phyloP scores from a whole-genome alignment of 2,329 filamentous ascomycete genomes.

The Xylariaceae sp. region DNA sequence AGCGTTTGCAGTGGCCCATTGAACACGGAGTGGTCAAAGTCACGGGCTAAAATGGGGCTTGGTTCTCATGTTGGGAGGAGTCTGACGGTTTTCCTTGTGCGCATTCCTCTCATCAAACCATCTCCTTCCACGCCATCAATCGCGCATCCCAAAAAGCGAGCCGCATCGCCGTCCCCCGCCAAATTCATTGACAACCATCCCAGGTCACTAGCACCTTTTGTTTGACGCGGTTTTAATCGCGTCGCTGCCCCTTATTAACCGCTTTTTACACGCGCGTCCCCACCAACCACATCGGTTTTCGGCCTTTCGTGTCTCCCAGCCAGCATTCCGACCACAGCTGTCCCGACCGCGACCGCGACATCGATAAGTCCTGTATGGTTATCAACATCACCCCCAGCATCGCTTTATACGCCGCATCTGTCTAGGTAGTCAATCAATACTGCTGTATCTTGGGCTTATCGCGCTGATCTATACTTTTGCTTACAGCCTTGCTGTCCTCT shows the following conservation, averaged over 20 bases:
- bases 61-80: slow-evolving; percentile 23
- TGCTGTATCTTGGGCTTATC: slow-evolving; percentile 6
- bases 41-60: slow-evolving; percentile 31
- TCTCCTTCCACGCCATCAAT: slow-evolving; percentile 41
- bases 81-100: slow-evolving; percentile 29
- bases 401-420: not conserved
- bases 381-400: slow-evolving; percentile 10
- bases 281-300: slow-evolving; percentile 30
- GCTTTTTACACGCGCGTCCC: slow-evolving; percentile 30
- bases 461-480: slow-evolving; percentile 9
- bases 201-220: slow-evolving; percentile 47
- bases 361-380: not conserved
- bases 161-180: slow-evolving; percentile 52
- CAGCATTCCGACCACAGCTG: slow-evolving; percentile 25
- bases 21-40: slow-evolving; percentile 29
- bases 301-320: slow-evolving; percentile 31
- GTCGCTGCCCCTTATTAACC: slow-evolving; percentile 38
- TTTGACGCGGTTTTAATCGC: slow-evolving; percentile 50
- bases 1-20: slow-evolving; percentile 12
- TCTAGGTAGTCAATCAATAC: slow-evolving; percentile 9
- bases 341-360: slow-evolving; percentile 15
- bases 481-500: slow-evolving; percentile 11
- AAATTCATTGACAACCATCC: slow-evolving; percentile 56
- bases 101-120: slow-evolving; percentile 34
- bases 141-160: slow-evolving; percentile 54